Conservation (phyloP, 768 basidiomycete genomes). For the Stropharia rugosoannulata region DNA sequence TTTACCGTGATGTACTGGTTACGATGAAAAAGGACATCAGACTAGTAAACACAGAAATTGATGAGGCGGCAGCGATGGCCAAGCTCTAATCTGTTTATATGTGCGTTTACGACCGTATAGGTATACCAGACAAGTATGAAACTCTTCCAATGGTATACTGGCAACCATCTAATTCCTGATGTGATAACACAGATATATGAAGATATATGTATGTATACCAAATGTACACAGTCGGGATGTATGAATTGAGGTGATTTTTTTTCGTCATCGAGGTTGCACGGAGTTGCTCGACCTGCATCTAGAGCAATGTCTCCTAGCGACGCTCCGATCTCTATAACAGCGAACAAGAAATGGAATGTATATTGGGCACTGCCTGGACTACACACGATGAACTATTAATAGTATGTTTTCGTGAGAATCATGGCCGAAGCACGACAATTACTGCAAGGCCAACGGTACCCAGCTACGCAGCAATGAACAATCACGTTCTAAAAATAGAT, state of each 20-base stretch:
- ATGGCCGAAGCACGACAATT: not conserved
- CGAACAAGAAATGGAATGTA: too few relatives aligned
- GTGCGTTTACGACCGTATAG: not conserved
- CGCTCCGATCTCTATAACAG: too few relatives aligned
- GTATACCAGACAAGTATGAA: not conserved
- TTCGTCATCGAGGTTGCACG: too few relatives aligned
- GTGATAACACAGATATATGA: too few relatives aligned
- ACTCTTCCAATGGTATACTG: not conserved
- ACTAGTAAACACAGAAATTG: constrained; percentile 32
- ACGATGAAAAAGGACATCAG: constrained; percentile 37
- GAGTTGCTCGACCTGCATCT: too few relatives aligned
- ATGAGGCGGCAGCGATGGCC: constrained; percentile 51
- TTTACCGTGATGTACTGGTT: constrained; percentile 57
- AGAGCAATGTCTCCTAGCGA: too few relatives aligned
- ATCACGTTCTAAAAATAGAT: constrained; percentile 6
- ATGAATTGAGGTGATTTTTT: too few relatives aligned
- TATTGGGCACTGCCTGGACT: not conserved
- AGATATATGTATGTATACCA: too few relatives aligned
- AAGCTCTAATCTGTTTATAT: constrained; percentile 31
- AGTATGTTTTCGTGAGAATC: not conserved
- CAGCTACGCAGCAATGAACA: not conserved
- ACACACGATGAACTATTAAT: not conserved
- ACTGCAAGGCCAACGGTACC: not conserved
- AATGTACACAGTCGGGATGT: too few relatives aligned
- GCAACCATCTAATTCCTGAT: too few relatives aligned